Conservation (phyloP, 192 early-diverging fungal species). For the Cetraspora pellucida region DNA sequence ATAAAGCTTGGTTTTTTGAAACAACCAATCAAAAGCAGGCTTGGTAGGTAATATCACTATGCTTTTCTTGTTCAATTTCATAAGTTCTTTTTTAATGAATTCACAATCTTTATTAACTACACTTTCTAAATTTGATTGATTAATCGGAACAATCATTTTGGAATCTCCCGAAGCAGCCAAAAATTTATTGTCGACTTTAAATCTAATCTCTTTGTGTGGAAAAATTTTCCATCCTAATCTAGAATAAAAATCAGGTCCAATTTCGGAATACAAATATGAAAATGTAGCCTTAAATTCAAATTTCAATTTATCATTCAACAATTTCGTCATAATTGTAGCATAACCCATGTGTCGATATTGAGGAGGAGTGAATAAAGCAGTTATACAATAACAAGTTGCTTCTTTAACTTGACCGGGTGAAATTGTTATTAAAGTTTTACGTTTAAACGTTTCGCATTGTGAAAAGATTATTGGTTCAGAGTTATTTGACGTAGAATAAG, state of each 20-base stretch:
- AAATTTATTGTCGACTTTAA: conserved; percentile 10
- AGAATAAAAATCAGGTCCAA: conserved; percentile 10
- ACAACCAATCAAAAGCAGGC: conserved; percentile 3
- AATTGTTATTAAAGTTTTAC: background rate
- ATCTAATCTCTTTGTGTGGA: conserved; percentile 13
- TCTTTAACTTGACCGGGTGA: background rate
- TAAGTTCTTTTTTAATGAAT: conserved; percentile 6
- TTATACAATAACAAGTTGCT: conserved; percentile 16
- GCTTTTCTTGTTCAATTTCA: background rate
- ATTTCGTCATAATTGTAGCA: conserved; percentile 18
- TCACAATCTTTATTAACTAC: conserved; percentile 1
- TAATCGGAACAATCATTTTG: background rate
- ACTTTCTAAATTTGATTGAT: background rate
- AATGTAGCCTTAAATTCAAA: conserved; percentile 1
- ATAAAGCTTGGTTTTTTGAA: conserved; percentile 1
- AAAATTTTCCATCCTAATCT: conserved; percentile 20
- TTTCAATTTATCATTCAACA: conserved; percentile 7
- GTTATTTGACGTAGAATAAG: background rate
- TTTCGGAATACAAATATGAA: conserved; percentile 21
- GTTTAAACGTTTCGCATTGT: conserved; percentile 17
- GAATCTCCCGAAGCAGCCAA: background rate
- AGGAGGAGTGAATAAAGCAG: conserved; percentile 12
- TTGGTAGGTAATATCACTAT: background rate
- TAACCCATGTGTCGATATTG: conserved; percentile 18
- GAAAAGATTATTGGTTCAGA: conserved; percentile 1